phyloP scores from a whole-genome alignment of 2,329 filamentous ascomycete species.

The Purpureocillium takamizusanense region DNA sequence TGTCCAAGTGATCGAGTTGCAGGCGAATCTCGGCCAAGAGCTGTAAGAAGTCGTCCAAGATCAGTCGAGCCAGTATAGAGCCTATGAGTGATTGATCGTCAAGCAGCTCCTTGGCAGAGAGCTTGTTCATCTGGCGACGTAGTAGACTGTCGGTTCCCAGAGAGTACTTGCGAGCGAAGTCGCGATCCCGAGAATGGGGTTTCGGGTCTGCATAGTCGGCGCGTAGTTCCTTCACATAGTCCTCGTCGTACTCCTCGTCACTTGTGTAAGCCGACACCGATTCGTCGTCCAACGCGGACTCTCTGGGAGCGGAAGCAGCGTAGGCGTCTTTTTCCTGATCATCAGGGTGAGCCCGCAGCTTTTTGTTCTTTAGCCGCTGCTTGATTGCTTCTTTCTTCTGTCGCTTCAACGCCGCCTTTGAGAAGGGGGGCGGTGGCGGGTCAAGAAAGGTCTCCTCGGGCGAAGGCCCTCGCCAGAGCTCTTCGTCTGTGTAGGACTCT shows the following conservation, averaged over 20 bases:
- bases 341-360: no score
- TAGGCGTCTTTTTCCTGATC: not conserved
- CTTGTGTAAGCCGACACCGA: constrained; percentile 6
- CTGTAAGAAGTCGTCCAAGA: constrained; percentile 17
- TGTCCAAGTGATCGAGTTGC: constrained; percentile 16
- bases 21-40: constrained; percentile 15
- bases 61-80: constrained; percentile 8
- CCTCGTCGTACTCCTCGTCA: constrained; percentile 14
- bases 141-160: constrained; percentile 13
- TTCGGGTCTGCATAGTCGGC: constrained; percentile 11
- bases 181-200: constrained; percentile 11
- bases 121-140: constrained; percentile 10
- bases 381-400: constrained; percentile 9
- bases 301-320: not conserved
- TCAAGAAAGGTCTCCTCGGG: constrained; percentile 16
- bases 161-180: constrained; percentile 18
- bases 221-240: constrained; percentile 9
- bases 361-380: constrained; percentile 5
- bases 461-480: constrained; percentile 15
- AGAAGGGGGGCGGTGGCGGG: constrained; percentile 11
- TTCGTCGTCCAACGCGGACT: constrained; percentile 3
- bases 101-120: constrained; percentile 5
- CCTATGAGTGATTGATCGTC: constrained; percentile 8
- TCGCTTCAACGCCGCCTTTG: constrained; percentile 7
- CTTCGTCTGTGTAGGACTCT: constrained; percentile 17